Evolutionary conservation across 441 rosid genomes (phyloP).

Genomic region (Raphanus hybrid): DNA sequence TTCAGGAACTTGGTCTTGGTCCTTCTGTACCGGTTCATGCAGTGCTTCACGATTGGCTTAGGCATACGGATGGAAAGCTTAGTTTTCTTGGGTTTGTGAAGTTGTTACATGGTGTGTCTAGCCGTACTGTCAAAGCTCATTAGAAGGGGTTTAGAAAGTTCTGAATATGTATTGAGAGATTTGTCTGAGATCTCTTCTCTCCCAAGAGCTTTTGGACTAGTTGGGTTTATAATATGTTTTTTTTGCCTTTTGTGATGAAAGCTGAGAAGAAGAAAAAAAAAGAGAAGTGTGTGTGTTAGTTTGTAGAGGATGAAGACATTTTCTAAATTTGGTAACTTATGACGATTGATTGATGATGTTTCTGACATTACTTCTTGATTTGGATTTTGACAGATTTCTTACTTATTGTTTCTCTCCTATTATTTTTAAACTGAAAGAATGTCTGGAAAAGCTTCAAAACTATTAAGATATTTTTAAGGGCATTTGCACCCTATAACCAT

Average conservation of each 20-base stretch:
- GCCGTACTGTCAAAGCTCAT: conserved; percentile 68
- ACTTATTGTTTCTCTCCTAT: background rate
- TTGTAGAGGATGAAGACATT: conserved; percentile 29
- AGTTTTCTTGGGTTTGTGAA: conserved; percentile 90
- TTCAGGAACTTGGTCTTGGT: conserved; percentile 90
- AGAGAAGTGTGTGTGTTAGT: conserved; percentile 28
- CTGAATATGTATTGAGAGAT: conserved; percentile 13
- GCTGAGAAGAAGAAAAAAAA: conserved; percentile 28
- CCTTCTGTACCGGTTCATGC: conserved; percentile 87
- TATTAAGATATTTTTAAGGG: no score
- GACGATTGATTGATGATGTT: conserved; percentile 33
- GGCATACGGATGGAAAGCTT: conserved; percentile 92
- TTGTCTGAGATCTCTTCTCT: conserved; percentile 30
- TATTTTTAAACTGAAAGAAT: background rate
- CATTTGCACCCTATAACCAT: no score
- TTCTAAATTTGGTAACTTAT: conserved; percentile 29
- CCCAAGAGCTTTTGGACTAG: conserved; percentile 19
- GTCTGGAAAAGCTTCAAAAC: background rate
- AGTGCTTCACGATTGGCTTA: conserved; percentile 90
- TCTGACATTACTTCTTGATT: conserved; percentile 24
- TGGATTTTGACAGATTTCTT: conserved; percentile 15
- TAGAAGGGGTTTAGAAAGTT: conserved; percentile 43
- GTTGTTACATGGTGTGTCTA: conserved; percentile 80
- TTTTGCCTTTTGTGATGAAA: conserved; percentile 31
- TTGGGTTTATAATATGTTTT: conserved; percentile 16